These are phyloP conservation scores for Talaromyces sp. DNA, from an alignment of 2,329 filamentous ascomycete species.

Conservation along the genomic window DNA sequence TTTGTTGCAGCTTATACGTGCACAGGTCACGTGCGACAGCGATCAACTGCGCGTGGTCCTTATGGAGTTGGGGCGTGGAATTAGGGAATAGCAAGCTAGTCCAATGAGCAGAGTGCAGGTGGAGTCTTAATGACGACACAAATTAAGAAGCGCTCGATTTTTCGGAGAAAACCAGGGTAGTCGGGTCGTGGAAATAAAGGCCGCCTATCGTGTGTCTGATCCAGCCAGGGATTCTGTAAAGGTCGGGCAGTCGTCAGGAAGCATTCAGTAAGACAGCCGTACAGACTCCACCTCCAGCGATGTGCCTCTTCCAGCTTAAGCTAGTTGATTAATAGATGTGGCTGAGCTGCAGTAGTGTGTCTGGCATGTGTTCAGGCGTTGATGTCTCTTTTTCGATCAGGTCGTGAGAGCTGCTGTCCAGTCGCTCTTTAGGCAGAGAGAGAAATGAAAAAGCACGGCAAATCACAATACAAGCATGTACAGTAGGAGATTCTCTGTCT, in stretches of 20 bases:
- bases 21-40: conserved; percentile 10
- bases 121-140: conserved; percentile 13
- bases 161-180: neutral
- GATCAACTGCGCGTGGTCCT: conserved; percentile 16
- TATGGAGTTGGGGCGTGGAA: conserved; percentile 5
- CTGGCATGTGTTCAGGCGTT: neutral
- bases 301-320: conserved; percentile 9
- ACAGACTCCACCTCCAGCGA: conserved; percentile 2
- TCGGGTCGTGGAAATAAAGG: conserved; percentile 17
- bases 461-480: conserved; percentile 16
- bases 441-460: conserved; percentile 1
- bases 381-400: conserved; percentile 1
- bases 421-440: neutral
- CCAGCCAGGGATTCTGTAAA: neutral
- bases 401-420: neutral
- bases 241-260: conserved; percentile 10
- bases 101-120: conserved; percentile 13
- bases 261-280: conserved; percentile 1
- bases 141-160: conserved; percentile 1
- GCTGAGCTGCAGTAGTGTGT: neutral
- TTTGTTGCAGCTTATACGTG: conserved; percentile 13
- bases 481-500: conserved; percentile 12
- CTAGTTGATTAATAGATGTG: conserved; percentile 1
- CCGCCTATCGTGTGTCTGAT: conserved; percentile 4
- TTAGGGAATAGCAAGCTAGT: conserved; percentile 5